Base-by-base conservation (phyloP, 768 basidiomycete genomes). In the Pisolithus marmoratus region DNA sequence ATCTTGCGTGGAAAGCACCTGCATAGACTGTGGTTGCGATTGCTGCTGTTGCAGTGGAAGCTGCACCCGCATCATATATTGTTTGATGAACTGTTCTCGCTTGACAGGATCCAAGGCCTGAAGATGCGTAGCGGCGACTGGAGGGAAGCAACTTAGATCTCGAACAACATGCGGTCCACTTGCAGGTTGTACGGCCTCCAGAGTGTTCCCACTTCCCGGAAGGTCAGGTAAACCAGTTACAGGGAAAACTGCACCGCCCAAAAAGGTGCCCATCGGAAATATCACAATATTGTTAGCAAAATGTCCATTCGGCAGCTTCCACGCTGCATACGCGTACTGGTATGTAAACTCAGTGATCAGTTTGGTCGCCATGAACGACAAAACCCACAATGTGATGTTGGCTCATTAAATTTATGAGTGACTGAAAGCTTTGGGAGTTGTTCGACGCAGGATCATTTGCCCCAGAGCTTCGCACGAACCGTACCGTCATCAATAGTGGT, bases 271-370 rank as follows among this genome's bases (percentile, higher is more conserved):
- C 17, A 70, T 50, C 2, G 76, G 63, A 53, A 84, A 79, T 20
- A 84, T 62, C 11, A 84, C 60, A 1, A 77, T 68, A 41, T 77
- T 78, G 23, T 70, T 71, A 26, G 73, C 72, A n/a, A 69, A 65
- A 20, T 54, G 60, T 0, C 77, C 79, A 12, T 63, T 67, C 2
- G 76, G 74, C 9, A 70, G 63, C 17, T 63, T 65, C 80, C 82
- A 83, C n/a, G 74, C 71, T 6, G 74, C 71, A 20, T 74, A 66
- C 17, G 79, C 80, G 48, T 72, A 83, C 81, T 83, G 52, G 11
- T 40, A 37, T 37, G 15, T 2, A 37, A 2, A 17, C 53, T 60
- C 20, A 57, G 44, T 52, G 27, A 46, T 36, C 11, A 38, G 3
- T n/a, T 3, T 40, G 12, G 41, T 31, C 2, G 14, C 22, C 8